Evolutionary conservation across 495 filamentous ascomycete genomes (phyloP), one percentile per base, ranked within the genome.

Genomic region (Tuber calosporum): DNA sequence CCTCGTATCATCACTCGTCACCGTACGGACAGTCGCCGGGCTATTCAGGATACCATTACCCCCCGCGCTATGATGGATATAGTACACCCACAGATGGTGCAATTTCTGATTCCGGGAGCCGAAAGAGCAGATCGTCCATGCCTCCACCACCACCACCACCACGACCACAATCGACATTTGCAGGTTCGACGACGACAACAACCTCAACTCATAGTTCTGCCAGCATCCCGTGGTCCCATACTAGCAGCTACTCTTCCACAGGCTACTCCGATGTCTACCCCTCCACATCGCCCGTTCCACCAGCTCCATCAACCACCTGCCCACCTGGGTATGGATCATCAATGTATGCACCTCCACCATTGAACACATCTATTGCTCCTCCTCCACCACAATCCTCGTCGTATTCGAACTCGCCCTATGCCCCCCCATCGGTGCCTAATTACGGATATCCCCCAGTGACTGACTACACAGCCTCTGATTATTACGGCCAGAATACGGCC

Each of bases 101-200:
- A n/a, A 73, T 77, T 66, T 30, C 75, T 66, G 76, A 78, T 13
- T 72, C 75, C 62, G 73, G 68, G 30, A 80, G 74, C 11, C 67
- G 76, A 40, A 80, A 71, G 70, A 75, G 77, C 68, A 80, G 75
- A 43, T 73, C 79, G 20, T 73, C 79, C 53, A 80, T 80, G 78
- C 79, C 78, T 22, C 78, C 79, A 53, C 78, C 79, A 36, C 78
- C 78, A 69, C 78, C 79, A 53, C 78, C 79, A 36, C 78, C 78
- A 69, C 40, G 79, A 40, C 79, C 79, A 53, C 71, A 71, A n/a
- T 80, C 79, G 48, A 78, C 72, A n/a, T 80, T 80, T 70, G 68
- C 58, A 62, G 76, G 74, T n/a, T 67, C 76, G 39, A 68, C 76
- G 39, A 68, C 76, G 7, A 43, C 76, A 77, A 58, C 76, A 34